These are phyloP conservation scores for Mentha longifolia DNA, from an alignment of 257 asterid species.

Conservation along the genomic window DNA sequence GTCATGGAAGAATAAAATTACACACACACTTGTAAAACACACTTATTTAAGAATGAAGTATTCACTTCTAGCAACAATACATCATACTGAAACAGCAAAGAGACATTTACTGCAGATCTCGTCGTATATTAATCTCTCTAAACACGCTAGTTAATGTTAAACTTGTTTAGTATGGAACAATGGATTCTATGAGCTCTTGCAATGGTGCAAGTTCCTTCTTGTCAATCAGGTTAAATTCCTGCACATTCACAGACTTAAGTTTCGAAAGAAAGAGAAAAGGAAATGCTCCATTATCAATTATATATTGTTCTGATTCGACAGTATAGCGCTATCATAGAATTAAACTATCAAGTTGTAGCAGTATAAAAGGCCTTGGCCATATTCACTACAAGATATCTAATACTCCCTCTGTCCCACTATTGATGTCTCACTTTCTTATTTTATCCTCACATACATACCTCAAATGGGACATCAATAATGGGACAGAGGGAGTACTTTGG, in stretches of 20 bases:
- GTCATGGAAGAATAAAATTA: conserved; percentile 18
- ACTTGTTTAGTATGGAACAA: conserved; percentile 63
- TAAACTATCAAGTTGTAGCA: background rate
- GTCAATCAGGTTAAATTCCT: conserved; percentile 90
- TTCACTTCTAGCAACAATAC: conserved; percentile 15
- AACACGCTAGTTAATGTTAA: conserved; percentile 30
- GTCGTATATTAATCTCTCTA: conserved; percentile 5
- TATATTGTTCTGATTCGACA: background rate
- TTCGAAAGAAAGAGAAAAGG: background rate
- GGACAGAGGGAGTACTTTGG: too few relatives aligned
- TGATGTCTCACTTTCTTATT: too few relatives aligned
- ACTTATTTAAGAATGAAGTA: background rate
- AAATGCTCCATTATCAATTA: too few relatives aligned
- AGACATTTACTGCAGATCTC: background rate
- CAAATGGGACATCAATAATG: too few relatives aligned
- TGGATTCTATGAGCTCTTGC: conserved; percentile 86
- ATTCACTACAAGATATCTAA: background rate
- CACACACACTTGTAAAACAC: conserved; percentile 18
- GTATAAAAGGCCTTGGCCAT: background rate
- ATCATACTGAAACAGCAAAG: conserved; percentile 27
- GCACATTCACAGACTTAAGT: conserved; percentile 36
- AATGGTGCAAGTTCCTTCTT: conserved; percentile 96
- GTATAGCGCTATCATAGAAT: background rate
- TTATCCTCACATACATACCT: too few relatives aligned
- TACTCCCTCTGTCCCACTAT: too few relatives aligned